Base-by-base conservation (phyloP, 2,329 filamentous ascomycete genomes). In the Decorospora gaudefroyi region DNA sequence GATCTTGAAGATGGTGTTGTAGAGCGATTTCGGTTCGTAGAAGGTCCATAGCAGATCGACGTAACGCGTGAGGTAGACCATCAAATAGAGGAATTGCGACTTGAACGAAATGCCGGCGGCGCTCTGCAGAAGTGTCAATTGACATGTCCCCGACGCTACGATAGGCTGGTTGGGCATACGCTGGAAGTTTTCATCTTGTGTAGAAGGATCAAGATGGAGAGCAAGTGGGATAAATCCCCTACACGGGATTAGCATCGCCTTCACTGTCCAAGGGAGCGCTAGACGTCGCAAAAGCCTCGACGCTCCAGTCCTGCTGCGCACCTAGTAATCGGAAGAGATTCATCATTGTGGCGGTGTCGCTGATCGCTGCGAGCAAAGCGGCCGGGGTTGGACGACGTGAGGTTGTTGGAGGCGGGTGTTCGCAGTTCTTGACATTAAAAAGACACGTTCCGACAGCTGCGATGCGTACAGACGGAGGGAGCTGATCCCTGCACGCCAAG, bases 31-130 rank as follows among this genome's bases (percentile, higher is more conserved):
- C 6, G 87, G 90, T 58, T 83, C 75, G 50, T 87, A 91, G 68
- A 86, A 84, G 52, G 83, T 86, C 83, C 84, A 90, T 72, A 97
- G 91, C 47, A 97, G 80, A 70, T 99, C 75, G 45, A 99, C 82
- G 73, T 99, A 99, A 67, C 93, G 84, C 51, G 91, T 95, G 29
- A 95, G 70, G 73, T 99, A 99, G 63, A 99, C 93, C 30, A 96
- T 76, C 59, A 97, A 78, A 74, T 99, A 99, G 44, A 99, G 81
- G 36, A 86, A 89, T 80, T 99, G 93, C 51, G 92, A 96, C 73
- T 99, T 99, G 82, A 99, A 97, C 11, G 93, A 99, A 73, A 99
- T 92, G 62, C 93, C 93, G 28, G 92, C 86, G 71, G 91, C 96
- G 78, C 91, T 96, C 92, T 96, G 46, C 3, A 42, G 11, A 9